Evolutionary conservation across 2,329 filamentous ascomycete species (phyloP), one percentile per base, ranked within the genome.

Genomic region (Sphaerulina musiva): DNA sequence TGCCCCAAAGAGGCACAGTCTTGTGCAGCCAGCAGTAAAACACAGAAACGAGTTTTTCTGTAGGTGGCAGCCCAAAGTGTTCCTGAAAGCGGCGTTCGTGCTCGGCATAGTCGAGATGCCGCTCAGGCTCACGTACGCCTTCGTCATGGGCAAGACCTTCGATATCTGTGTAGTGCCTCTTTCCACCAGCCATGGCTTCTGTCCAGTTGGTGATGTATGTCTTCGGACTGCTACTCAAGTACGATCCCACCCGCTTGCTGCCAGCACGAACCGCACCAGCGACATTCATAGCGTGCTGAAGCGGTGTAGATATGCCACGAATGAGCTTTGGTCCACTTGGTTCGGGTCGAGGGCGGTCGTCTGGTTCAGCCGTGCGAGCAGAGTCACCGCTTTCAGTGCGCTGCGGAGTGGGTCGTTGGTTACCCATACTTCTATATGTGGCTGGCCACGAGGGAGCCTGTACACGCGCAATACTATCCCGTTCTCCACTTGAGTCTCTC

Each of bases 131-230:
- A 38, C 77, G 73, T 2, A 77, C 72, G 51, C 74, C 74, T 57
- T 95, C 88, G 64, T 85, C 86, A 1, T 85, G 80, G 17, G 72
- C 67, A 8, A 84, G 77, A 11, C 79, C 74, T 67, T 88, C 83
- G 20, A 80, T 81, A 17, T 89, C 86, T 47, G 86, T 84, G 65
- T 97, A 98, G 70, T 97, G 92, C 64, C 86, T 90, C 63, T 86
- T 85, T 10, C 89, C 89, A 34, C 93, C 93, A 62, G 90, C 88
- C 83, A 93, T 93, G 87, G 97, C 97, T 38, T 90, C 92, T 0
- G 92, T 95, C 0, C 97, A 91, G 70, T 96, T 97, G 67, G 95
- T 91, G 32, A 95, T 86, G 67, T 97, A 97, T 1, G 89, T 90
- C 84, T 95, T 95, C 0, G 92, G 95, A 69, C 96, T 91, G 0